Percentiles rank a stretch among this genome's conserved stretches.
These are phyloP conservation scores for Pseudozyma tsukubaensis DNA, from an alignment of 1,284 basidiomycete genomes.

Conservation along the genomic window DNA sequence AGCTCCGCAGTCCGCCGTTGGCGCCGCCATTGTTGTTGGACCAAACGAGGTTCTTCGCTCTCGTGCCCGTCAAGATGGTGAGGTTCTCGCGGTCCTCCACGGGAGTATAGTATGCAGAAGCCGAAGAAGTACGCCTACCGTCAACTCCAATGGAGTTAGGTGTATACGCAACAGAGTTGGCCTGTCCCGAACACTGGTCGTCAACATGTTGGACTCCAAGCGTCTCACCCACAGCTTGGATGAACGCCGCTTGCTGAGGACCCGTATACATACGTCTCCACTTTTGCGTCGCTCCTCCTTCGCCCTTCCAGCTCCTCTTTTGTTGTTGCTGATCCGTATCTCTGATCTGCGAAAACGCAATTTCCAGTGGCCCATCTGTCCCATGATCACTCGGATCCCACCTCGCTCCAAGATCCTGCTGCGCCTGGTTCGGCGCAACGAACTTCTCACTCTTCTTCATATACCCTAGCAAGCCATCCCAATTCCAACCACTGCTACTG, in stretches of 20 bases:
- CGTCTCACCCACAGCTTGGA: constrained; percentile 72
- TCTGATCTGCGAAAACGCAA: constrained; percentile 69
- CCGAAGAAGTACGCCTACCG: constrained; percentile 66
- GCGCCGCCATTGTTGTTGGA: constrained; percentile 15
- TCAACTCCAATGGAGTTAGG: constrained; percentile 67
- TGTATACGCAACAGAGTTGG: constrained; percentile 74
- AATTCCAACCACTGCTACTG: constrained; percentile 72
- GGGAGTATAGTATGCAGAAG: constrained; percentile 71
- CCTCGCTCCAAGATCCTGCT: constrained; percentile 73
- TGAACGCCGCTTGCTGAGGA: constrained; percentile 73
- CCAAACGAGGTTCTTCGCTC: constrained; percentile 66
- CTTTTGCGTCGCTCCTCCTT: constrained; percentile 37
- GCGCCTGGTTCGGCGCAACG: constrained; percentile 73
- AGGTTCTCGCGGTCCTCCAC: constrained; percentile 74
- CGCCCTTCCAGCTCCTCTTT: not conserved
- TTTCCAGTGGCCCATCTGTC: constrained; percentile 73
- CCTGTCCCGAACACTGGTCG: constrained; percentile 74
- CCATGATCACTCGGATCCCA: constrained; percentile 72
- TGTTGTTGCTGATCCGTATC: constrained; percentile 24
- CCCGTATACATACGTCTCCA: constrained; percentile 73
- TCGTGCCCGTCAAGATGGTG: constrained; percentile 72
- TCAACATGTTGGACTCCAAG: constrained; percentile 72
- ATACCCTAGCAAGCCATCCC: constrained; percentile 73
- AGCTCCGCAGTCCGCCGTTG: constrained; percentile 34
- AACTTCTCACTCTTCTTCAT: constrained; percentile 76